Evolutionary conservation across 2,329 filamentous ascomycete genomes (phyloP), one percentile per base, ranked within the genome.

Genomic region (Colletotrichum kahawae): DNA sequence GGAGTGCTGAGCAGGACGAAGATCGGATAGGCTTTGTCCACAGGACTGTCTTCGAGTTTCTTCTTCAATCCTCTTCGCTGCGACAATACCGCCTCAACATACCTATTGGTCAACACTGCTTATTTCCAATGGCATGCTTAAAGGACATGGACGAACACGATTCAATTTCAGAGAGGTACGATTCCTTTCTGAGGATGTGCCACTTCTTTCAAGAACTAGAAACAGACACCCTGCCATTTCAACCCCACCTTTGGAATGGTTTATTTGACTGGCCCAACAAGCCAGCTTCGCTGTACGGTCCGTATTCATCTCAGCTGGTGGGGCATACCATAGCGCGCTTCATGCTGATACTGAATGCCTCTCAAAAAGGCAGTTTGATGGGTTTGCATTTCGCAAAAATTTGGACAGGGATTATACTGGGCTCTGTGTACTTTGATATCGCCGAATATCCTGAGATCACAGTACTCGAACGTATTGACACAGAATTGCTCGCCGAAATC

Each of bases 31-130:
- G 70, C 3, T 72, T 68, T 31, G 18, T 72, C 7, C 64, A 72
- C 21, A 38, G 64, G 8, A 72, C 70, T 12, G 64, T 63, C 2
- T 14, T 68, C 6, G 70, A 72, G 3, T 72, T 72, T n/a, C 60
- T 71, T 3, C 31, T 21, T 14, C 10, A 27, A 5, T 27, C 51
- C 3, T 1, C n/a, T 1, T 7, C 51, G 1, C 51, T 54, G 24
- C 5, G 3, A 27, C 12, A 54, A 7, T 54, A 7, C 12, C 2
- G 10, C 0, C n/a, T 54, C 4, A 48, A 13, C 10, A 13, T 18
- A 10, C 7, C 36, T 2, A 43, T 3, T 9, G 7, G 38, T n/a
- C 38, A 18, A 1, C 1, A 43, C 16, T 10, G 4, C 38, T 10
- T 43, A 3, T 43, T 43, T n/a, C 16, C 16, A 4, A 18, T 43